Conservation (phyloP, 208 protist species). For the Trichomonas gallinae region DNA sequence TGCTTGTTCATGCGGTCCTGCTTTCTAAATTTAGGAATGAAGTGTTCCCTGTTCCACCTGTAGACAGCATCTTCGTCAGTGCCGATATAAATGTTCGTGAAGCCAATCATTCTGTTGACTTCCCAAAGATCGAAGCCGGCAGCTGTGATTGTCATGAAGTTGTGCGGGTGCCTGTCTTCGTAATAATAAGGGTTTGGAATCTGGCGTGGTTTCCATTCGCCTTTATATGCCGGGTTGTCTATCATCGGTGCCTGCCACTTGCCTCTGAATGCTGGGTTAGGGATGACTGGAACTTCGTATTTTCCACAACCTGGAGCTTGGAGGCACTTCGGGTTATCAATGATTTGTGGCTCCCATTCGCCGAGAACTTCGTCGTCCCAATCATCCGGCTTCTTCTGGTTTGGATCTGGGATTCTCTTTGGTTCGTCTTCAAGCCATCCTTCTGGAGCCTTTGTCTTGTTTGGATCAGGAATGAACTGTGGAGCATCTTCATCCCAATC, state of each 20-base stretch:
- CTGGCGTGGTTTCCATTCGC: conserved; percentile 34
- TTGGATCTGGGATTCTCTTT: conserved; percentile 26
- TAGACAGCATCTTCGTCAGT: neutral
- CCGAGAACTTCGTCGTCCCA: conserved; percentile 44
- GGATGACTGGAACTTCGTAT: conserved; percentile 35
- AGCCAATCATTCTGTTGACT: neutral
- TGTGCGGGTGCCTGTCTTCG: neutral
- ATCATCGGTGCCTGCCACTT: conserved; percentile 32
- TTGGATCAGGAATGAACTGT: conserved; percentile 24
- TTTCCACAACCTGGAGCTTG: neutral
- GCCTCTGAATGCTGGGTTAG: conserved; percentile 42
- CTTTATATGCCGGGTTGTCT: conserved; percentile 43
- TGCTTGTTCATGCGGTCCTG: neutral
- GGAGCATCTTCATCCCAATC: conserved; percentile 24
- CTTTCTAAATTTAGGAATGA: neutral
- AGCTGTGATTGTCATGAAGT: neutral
- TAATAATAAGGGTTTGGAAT: conserved; percentile 40
- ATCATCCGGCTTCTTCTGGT: conserved; percentile 30
- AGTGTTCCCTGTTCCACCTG: neutral
- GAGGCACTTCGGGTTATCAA: conserved; percentile 35
- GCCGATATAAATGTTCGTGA: neutral
- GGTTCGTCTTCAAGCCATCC: conserved; percentile 32
- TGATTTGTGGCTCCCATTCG: conserved; percentile 30
- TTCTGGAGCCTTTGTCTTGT: conserved; percentile 36
- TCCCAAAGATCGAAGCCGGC: neutral